Evolutionary conservation across 192 early-diverging fungal species (phyloP).

Genomic region (Thoreauomyces humboldtii): DNA sequence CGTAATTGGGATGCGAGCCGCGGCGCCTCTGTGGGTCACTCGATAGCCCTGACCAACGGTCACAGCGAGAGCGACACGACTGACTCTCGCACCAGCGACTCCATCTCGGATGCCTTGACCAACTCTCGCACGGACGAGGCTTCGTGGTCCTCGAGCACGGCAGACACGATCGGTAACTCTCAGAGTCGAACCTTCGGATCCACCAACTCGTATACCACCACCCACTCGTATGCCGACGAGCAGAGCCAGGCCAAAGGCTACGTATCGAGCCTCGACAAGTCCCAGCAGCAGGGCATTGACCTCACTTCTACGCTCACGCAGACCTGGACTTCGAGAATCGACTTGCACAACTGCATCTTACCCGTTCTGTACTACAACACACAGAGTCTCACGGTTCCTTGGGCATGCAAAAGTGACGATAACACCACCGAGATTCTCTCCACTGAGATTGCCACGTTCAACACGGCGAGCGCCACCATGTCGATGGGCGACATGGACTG

Average conservation of each 20-base stretch:
- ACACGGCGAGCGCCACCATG: not conserved
- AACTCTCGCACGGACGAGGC: not conserved
- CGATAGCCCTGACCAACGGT: not conserved
- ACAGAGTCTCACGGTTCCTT: not conserved
- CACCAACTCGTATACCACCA: slow-evolving; percentile 1
- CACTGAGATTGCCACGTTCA: not conserved
- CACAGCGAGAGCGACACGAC: not conserved
- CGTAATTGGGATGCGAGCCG: not conserved
- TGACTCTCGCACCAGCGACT: not conserved
- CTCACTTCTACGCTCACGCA: not conserved
- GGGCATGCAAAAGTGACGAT: not conserved
- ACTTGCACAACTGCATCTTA: not conserved
- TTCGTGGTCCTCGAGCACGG: not conserved
- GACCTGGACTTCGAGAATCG: not conserved
- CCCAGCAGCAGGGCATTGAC: not conserved
- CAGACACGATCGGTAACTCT: slow-evolving; percentile 1
- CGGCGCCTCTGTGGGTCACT: not conserved
- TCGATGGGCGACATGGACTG: slow-evolving; percentile 6
- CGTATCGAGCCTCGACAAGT: not conserved
- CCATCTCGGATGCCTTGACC: slow-evolving; percentile 3
- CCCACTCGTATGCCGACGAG: not conserved
- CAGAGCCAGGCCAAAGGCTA: not conserved
- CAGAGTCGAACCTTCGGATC: not conserved
- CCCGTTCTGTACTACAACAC: not conserved
- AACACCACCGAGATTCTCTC: not conserved